Conservation (phyloP, 1,284 basidiomycete species). For the Fomes fomentarius region DNA sequence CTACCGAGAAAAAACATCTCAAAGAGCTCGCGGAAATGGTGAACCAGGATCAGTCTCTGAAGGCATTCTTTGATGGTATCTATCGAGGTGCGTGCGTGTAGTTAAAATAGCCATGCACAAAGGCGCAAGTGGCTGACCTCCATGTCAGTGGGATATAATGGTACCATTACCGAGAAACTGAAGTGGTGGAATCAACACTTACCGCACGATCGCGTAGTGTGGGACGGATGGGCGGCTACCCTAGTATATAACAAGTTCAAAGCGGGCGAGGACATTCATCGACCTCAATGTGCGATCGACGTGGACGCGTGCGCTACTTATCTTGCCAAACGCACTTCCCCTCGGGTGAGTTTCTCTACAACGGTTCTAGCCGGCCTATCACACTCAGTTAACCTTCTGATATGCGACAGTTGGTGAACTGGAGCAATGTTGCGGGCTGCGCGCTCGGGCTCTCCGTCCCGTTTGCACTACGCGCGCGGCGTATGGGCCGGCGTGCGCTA, state of each 20-base stretch:
- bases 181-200: conserved; percentile 1
- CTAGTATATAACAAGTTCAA: background rate
- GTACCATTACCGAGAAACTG: background rate
- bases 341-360: background rate
- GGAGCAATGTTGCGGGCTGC: background rate
- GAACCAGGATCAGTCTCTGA: too few relatives aligned
- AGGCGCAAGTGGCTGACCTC: too few relatives aligned
- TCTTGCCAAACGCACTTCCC: background rate
- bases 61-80: too few relatives aligned
- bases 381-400: background rate
- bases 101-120: too few relatives aligned
- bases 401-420: background rate
- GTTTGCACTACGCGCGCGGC: conserved; percentile 1
- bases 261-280: too few relatives aligned
- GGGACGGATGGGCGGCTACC: background rate
- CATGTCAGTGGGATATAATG: background rate
- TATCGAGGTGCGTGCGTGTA: too few relatives aligned
- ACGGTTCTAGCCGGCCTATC: background rate
- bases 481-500: background rate
- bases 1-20: background rate
- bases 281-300: background rate
- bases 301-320: background rate
- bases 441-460: background rate
- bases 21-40: too few relatives aligned
- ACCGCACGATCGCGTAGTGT: background rate